These are phyloP conservation scores for Kingdonia uniflora DNA, from an alignment of 164 flowering plant species.

Conservation along the genomic window DNA sequence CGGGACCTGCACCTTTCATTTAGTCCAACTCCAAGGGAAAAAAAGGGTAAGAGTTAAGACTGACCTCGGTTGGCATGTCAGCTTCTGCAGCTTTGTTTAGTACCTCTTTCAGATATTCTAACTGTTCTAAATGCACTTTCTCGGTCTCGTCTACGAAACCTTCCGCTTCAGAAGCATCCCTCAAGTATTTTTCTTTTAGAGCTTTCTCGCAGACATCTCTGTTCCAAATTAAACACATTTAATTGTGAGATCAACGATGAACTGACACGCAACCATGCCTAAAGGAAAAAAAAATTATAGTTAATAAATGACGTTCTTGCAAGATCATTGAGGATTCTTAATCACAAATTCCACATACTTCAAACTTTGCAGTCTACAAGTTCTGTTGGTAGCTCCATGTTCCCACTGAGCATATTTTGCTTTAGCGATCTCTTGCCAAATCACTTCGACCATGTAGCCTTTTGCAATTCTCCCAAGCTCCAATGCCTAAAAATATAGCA, in stretches of 20 bases:
- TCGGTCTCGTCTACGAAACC: slow-evolving; percentile 31
- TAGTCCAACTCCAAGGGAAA: too few relatives aligned
- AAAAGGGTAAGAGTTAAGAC: neutral
- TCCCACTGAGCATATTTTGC: slow-evolving; percentile 86
- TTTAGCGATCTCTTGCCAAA: slow-evolving; percentile 90
- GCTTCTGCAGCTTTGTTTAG: slow-evolving; percentile 64
- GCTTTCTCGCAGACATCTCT: slow-evolving; percentile 78
- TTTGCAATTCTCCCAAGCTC: slow-evolving; percentile 77
- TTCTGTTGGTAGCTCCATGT: slow-evolving; percentile 41
- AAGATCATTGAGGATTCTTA: neutral
- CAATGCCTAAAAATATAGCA: slow-evolving; percentile 34
- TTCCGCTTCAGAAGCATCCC: slow-evolving; percentile 32
- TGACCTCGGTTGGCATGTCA: slow-evolving; percentile 70
- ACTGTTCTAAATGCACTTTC: slow-evolving; percentile 24
- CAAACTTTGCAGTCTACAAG: slow-evolving; percentile 60
- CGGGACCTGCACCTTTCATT: slow-evolving; percentile 48
- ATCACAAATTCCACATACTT: slow-evolving; percentile 39
- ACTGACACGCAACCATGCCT: neutral
- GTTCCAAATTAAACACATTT: slow-evolving; percentile 1
- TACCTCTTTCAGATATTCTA: slow-evolving; percentile 34
- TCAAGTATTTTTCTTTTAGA: slow-evolving; percentile 36
- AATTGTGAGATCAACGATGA: neutral
- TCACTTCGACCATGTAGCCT: slow-evolving; percentile 77
- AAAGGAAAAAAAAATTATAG: neutral
- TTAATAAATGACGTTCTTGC: neutral